Conservation (phyloP, 2,329 filamentous ascomycete species). For the Aureobasidium sp. region DNA sequence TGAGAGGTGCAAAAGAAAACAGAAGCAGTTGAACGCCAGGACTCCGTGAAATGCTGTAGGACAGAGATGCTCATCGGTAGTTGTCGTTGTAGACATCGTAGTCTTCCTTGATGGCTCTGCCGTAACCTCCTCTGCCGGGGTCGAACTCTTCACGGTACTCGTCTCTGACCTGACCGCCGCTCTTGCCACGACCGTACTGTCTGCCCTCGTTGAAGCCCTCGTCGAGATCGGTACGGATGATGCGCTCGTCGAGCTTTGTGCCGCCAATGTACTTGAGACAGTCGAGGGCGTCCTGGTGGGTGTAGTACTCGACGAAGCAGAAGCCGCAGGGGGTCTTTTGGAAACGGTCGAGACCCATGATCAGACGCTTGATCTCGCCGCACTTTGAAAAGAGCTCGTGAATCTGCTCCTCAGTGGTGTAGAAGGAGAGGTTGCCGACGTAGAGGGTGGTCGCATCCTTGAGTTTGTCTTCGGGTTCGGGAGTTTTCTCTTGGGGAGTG, state of each 20-base stretch:
- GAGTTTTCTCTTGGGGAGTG: conserved; percentile 32
- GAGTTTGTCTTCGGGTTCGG: conserved; percentile 66
- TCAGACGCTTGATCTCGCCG: conserved; percentile 93
- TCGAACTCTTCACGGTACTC: conserved; percentile 97
- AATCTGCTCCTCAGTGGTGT: conserved; percentile 98
- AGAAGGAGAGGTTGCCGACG: conserved; percentile 94
- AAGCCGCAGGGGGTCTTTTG: conserved; percentile 98
- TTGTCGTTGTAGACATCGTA: conserved; percentile 13
- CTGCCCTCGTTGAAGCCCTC: conserved; percentile 92
- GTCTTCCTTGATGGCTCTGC: conserved; percentile 12
- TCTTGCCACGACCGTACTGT: conserved; percentile 90
- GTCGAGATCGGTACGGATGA: conserved; percentile 91
- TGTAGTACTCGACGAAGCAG: conserved; percentile 99
- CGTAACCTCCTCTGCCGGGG: conserved; percentile 44
- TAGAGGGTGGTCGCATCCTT: conserved; percentile 89
- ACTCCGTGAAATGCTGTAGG: background rate
- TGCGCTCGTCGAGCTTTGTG: conserved; percentile 93
- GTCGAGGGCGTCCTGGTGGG: conserved; percentile 90
- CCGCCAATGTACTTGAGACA: conserved; percentile 98
- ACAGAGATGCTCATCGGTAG: background rate
- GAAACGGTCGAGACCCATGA: conserved; percentile 96
- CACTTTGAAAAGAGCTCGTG: conserved; percentile 62
- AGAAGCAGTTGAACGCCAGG: background rate
- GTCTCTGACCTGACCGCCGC: conserved; percentile 90
- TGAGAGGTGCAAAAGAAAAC: background rate